These are phyloP conservation scores for Mycena kentingensis DNA, from an alignment of 768 basidiomycete genomes.

Conservation along the genomic window DNA sequence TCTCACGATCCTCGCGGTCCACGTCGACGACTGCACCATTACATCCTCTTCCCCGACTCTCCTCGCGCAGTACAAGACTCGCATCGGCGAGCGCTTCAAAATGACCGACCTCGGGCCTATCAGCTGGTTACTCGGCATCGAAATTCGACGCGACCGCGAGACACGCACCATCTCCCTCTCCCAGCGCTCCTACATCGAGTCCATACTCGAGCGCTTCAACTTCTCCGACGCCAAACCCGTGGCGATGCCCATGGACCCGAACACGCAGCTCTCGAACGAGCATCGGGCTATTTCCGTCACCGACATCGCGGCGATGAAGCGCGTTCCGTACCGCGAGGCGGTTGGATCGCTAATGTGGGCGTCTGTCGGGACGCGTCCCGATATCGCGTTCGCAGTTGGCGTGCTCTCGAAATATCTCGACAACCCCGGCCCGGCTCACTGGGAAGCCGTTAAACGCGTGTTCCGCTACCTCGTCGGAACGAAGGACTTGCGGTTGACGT, in stretches of 20 bases:
- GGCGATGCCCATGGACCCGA: conserved; percentile 4
- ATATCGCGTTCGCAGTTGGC: conserved; percentile 24
- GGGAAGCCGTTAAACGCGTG: conserved; percentile 36
- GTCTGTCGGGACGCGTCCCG: conserved; percentile 27
- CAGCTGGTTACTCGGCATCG: conserved; percentile 9
- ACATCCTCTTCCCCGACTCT: too few relatives aligned
- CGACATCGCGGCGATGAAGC: conserved; percentile 7
- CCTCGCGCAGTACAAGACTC: too few relatives aligned
- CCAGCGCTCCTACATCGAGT: conserved; percentile 6
- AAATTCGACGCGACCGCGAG: conserved; percentile 11
- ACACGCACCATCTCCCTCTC: conserved; percentile 12
- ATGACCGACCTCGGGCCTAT: conserved; percentile 7
- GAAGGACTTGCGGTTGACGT: conserved; percentile 12
- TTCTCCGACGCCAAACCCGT: conserved; percentile 9
- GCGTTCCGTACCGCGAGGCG: conserved; percentile 30
- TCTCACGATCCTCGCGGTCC: conserved; percentile 1
- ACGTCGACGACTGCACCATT: conserved; percentile 4
- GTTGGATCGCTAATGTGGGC: conserved; percentile 32
- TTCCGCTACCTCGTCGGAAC: conserved; percentile 36
- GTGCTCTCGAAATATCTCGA: conserved; percentile 30
- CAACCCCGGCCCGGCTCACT: conserved; percentile 33
- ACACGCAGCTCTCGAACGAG: conserved; percentile 5
- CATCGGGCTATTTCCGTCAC: conserved; percentile 8
- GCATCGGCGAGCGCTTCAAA: conserved; percentile 4
- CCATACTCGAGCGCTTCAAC: conserved; percentile 1